Evolutionary conservation across 345 rosid genomes (phyloP), one percentile per base, ranked within the genome.

Genomic region (Hirschfeldia incana): DNA sequence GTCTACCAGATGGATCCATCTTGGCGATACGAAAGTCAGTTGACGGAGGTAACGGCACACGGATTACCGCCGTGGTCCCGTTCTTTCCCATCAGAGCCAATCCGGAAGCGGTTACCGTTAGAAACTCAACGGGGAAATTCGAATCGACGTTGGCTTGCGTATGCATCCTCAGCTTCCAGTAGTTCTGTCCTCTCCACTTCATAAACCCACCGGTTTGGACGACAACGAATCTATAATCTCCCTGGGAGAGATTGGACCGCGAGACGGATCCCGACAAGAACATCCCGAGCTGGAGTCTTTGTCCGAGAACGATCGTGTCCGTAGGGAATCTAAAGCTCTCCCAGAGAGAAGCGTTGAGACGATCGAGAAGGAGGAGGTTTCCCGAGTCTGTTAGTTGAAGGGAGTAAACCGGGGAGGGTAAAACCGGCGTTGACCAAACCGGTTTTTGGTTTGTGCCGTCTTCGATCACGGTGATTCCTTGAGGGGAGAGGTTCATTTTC

Each of bases 141-240:
- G 90, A 84, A 80, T 85, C 75, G 53, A 72, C 75, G 70, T 79
- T 78, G 60, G 90, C 94, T 62, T 8, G 62, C 13, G 85, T 64
- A 4, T 84, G 89, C 97, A 92, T 92, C 15, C 87, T 87, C 68
- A 94, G 67, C 82, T 85, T 87, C 97, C 97, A 94, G 79, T 89
- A 94, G 6, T 68, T 84, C 73, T 87, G 88, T 29, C 83, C 88
- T 36, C 60, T 78, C 98, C 98, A 94, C 67, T 79, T 83, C 42
- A 89, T 42, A 68, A 84, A 37, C 16, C 86, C 87, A 73, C 88
- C 93, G 8, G 92, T 83, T 64, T 79, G 79, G 26, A 65, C 68
- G 21, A 90, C 79, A 1, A 80, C 32, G 55, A 94, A 82, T 76
- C 69, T 85, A 83, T 90, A 90, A 82, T 91, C 85, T 46, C 98